phyloP scores from a whole-genome alignment of 2,329 filamentous ascomycete genomes.

The Ilyonectria mors-panacis region DNA sequence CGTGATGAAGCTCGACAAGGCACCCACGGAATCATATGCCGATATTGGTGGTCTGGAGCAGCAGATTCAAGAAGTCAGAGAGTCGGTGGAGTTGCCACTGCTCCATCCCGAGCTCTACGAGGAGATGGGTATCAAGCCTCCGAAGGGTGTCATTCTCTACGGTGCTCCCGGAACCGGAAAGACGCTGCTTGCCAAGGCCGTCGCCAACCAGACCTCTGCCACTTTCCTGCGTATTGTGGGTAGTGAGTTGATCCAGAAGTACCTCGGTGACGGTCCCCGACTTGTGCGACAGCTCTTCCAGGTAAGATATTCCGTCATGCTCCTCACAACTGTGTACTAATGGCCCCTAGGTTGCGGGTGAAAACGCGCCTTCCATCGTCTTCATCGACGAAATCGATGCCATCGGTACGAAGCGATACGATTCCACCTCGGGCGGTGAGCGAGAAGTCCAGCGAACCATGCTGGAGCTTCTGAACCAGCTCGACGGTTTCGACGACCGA shows the following conservation, averaged over 20 bases:
- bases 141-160: conserved; percentile 99
- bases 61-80: conserved; percentile 97
- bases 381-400: conserved; percentile 99
- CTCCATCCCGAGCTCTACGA: conserved; percentile 98
- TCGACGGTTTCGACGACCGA: conserved; percentile 98
- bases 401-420: conserved; percentile 98
- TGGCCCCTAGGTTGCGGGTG: conserved; percentile 81
- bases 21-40: conserved; percentile 96
- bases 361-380: conserved; percentile 96
- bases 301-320: conserved; percentile 57
- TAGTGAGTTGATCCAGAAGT: conserved; percentile 98
- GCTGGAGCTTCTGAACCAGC: conserved; percentile 97
- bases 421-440: conserved; percentile 96
- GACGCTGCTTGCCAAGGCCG: conserved; percentile 94
- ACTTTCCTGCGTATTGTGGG: conserved; percentile 98
- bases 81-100: conserved; percentile 95
- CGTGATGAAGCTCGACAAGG: conserved; percentile 99
- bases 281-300: conserved; percentile 97
- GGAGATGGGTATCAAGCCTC: conserved; percentile 99
- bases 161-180: conserved; percentile 98
- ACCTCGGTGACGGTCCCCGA: conserved; percentile 94
- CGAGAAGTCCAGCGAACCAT: conserved; percentile 98
- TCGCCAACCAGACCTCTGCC: conserved; percentile 98
- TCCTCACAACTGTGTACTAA: conserved; percentile 17
- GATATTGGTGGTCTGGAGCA: conserved; percentile 96